A percentile compares a stretch with the other conserved stretches of the same genome.
phyloP scores from a whole-genome alignment of 805 yeast genomes.

The Ogataea trehaloabstinens region DNA sequence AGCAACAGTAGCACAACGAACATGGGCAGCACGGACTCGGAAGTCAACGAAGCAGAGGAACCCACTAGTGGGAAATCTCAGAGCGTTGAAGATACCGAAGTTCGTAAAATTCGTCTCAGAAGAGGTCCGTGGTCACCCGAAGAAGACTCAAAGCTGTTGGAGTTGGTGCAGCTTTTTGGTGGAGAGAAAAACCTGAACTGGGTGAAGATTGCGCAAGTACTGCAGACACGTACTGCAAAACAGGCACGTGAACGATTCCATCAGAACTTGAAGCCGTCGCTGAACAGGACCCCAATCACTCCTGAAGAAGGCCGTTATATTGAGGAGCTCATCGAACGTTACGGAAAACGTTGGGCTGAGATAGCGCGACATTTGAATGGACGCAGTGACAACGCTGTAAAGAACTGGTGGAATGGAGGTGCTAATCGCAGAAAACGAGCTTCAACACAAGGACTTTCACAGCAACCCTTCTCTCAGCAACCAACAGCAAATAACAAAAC shows the following conservation, averaged over 20 bases:
- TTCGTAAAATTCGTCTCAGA: slow-evolving; percentile 28
- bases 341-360: slow-evolving; percentile 94
- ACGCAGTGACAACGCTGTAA: slow-evolving; percentile 85
- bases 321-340: slow-evolving; percentile 71
- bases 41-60: too few relatives aligned
- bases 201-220: slow-evolving; percentile 76
- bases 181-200: slow-evolving; percentile 65
- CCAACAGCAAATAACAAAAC: background rate
- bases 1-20: background rate
- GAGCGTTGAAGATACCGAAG: background rate
- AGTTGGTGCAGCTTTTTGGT: slow-evolving; percentile 66
- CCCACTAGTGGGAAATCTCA: background rate
- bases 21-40: too few relatives aligned
- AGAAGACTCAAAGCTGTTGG: slow-evolving; percentile 73
- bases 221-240: slow-evolving; percentile 81
- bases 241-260: slow-evolving; percentile 91
- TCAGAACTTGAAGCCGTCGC: slow-evolving; percentile 82
- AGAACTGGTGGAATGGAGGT: slow-evolving; percentile 97
- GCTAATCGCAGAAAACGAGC: slow-evolving; percentile 76
- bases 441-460: slow-evolving; percentile 27
- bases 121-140: slow-evolving; percentile 91
- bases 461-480: background rate
- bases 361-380: slow-evolving; percentile 86
- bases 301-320: slow-evolving; percentile 80
- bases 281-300: slow-evolving; percentile 79